These are phyloP conservation scores for Capronia coronata DNA, from an alignment of 2,329 filamentous ascomycete genomes.

Conservation along the genomic window DNA sequence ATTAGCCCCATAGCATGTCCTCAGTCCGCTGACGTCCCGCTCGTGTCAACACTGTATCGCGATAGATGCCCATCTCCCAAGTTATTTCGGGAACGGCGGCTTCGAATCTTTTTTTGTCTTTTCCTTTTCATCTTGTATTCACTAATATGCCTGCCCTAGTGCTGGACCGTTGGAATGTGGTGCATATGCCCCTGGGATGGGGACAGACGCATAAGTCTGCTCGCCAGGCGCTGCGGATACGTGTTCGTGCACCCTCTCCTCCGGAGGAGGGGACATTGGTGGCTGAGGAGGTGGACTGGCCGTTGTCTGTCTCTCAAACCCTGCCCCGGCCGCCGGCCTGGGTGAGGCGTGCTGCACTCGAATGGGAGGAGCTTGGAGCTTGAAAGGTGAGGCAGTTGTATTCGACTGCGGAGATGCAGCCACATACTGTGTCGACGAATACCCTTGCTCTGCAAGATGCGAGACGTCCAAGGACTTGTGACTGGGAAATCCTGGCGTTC, in stretches of 20 bases:
- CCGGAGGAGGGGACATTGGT: slow-evolving; percentile 30
- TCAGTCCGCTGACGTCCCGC: neutral
- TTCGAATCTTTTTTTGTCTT: neutral
- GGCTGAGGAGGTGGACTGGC: slow-evolving; percentile 31
- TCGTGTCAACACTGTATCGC: neutral
- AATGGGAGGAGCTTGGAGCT: slow-evolving; percentile 75
- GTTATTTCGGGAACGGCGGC: neutral
- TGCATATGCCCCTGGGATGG: slow-evolving; percentile 79
- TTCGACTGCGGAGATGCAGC: slow-evolving; percentile 53
- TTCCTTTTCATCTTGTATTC: neutral
- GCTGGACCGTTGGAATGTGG: slow-evolving; percentile 29
- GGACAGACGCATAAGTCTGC: slow-evolving; percentile 75
- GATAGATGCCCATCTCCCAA: neutral
- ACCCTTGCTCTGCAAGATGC: slow-evolving; percentile 45
- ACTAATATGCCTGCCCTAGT: slow-evolving; percentile 20
- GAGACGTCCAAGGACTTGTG: slow-evolving; percentile 11
- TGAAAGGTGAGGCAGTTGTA: slow-evolving; percentile 58
- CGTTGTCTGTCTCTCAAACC: slow-evolving; percentile 51
- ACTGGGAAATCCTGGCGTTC: slow-evolving; percentile 40
- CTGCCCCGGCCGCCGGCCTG: slow-evolving; percentile 53
- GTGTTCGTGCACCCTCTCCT: slow-evolving; percentile 54
- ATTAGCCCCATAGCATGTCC: too few relatives aligned
- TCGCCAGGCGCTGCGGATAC: slow-evolving; percentile 69
- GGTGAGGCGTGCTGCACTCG: slow-evolving; percentile 74
- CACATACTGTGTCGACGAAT: slow-evolving; percentile 45